Evolutionary conservation across 208 protist genomes (phyloP).

Genomic region (Crithidia bombi): DNA sequence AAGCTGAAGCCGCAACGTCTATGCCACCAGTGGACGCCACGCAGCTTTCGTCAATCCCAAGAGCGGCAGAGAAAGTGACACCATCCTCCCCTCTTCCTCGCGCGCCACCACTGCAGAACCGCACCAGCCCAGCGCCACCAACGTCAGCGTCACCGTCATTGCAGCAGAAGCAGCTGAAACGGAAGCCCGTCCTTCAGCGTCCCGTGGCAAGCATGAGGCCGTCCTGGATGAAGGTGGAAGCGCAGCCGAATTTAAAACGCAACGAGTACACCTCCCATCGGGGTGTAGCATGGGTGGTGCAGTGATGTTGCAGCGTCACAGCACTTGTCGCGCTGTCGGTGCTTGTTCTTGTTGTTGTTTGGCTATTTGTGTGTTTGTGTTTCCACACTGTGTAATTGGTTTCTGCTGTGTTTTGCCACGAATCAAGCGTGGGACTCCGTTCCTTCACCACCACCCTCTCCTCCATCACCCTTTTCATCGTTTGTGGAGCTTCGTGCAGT

Average conservation of each 20-base stretch:
- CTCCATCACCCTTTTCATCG: too few species aligned
- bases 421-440: too few species aligned
- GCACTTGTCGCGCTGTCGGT: not conserved
- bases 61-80: not conserved
- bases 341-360: not conserved
- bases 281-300: slow-evolving; percentile 64
- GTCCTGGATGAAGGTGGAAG: slow-evolving; percentile 27
- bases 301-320: slow-evolving; percentile 9
- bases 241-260: slow-evolving; percentile 39
- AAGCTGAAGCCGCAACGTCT: not conserved
- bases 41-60: not conserved
- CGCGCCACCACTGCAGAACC: not conserved
- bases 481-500: too few species aligned
- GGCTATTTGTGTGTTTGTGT: not conserved
- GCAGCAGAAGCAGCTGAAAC: not conserved
- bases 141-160: too few species aligned
- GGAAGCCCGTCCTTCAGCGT: slow-evolving; percentile 2
- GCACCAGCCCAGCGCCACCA: not conserved
- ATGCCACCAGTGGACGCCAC: not conserved
- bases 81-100: slow-evolving; percentile 8
- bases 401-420: not conserved
- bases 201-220: not conserved
- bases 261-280: slow-evolving; percentile 32
- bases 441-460: too few species aligned
- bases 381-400: not conserved